phyloP scores from a whole-genome alignment of 108 stramenopile species.

The Cylindrotheca fusiformis region DNA sequence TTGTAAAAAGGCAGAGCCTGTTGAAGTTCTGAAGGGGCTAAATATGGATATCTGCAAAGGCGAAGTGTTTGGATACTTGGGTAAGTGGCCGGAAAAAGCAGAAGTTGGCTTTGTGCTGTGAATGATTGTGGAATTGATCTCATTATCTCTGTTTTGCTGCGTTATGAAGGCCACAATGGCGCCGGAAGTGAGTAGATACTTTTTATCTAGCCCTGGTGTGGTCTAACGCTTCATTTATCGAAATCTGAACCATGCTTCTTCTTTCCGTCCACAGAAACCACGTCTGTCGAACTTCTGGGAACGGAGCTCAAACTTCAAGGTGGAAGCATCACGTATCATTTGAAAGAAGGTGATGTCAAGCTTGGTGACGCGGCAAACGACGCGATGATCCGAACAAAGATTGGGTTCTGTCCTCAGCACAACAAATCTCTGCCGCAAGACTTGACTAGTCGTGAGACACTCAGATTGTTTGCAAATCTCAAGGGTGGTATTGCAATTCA shows the following conservation, averaged over 20 bases:
- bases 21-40: conserved; percentile 43
- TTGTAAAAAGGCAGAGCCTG: conserved; percentile 10
- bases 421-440: conserved; percentile 66
- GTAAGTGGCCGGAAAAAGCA: too few relatives aligned
- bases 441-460: conserved; percentile 70
- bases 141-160: too few relatives aligned
- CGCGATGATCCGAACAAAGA: conserved; percentile 38
- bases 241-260: too few relatives aligned
- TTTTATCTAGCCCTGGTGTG: too few relatives aligned
- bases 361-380: conserved; percentile 11
- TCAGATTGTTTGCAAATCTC: conserved; percentile 62
- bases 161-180: too few relatives aligned
- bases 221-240: too few relatives aligned
- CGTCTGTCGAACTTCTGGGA: conserved; percentile 27
- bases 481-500: conserved; percentile 37
- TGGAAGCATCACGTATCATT: conserved; percentile 24
- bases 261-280: conserved; percentile 14
- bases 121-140: too few relatives aligned
- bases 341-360: conserved; percentile 9
- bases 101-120: too few relatives aligned
- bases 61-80: conserved; percentile 54
- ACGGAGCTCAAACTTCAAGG: conserved; percentile 13
- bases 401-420: conserved; percentile 54
- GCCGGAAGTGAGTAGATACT: conserved; percentile 24
- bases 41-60: conserved; percentile 50